Evolutionary conservation across 208 protist species (phyloP).

Genomic region (Herpetomonas samuelpessoai): DNA sequence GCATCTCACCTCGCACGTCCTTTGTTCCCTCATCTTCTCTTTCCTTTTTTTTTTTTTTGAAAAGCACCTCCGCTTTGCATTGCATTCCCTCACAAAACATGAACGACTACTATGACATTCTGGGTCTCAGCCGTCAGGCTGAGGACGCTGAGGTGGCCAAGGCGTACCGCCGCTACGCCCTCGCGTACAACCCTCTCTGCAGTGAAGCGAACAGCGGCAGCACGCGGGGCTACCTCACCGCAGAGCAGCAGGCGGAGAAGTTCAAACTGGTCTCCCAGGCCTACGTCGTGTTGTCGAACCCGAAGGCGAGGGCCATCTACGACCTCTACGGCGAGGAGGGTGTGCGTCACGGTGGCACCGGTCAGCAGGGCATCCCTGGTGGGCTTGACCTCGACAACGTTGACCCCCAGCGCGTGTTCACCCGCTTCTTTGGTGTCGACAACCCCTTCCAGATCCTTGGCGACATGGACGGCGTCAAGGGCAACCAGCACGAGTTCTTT

Average conservation of each 20-base stretch:
- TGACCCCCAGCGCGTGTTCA: conserved; percentile 81
- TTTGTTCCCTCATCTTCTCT: too few species aligned
- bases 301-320: conserved; percentile 85
- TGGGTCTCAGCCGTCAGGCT: conserved; percentile 77
- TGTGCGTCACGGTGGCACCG: conserved; percentile 86
- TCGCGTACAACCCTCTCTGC: conserved; percentile 89
- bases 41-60: too few species aligned
- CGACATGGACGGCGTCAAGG: conserved; percentile 55
- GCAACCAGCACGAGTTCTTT: conserved; percentile 86
- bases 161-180: conserved; percentile 81
- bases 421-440: conserved; percentile 85
- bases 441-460: conserved; percentile 89
- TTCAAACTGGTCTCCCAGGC: conserved; percentile 84
- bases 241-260: conserved; percentile 53
- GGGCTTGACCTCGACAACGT: conserved; percentile 74
- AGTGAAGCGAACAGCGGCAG: too few species aligned
- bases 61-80: too few species aligned
- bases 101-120: conserved; percentile 85
- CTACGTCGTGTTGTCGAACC: conserved; percentile 87
- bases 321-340: conserved; percentile 91
- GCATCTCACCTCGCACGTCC: too few species aligned
- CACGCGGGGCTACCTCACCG: conserved; percentile 60
- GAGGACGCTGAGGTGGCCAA: conserved; percentile 86
- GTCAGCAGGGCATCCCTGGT: conserved; percentile 67
- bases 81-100: conserved; percentile 35